A percentile compares a stretch with the other conserved stretches of the same genome.
Evolutionary conservation across 768 basidiomycete species (phyloP).

Genomic region (Leccinum fibrillosum): DNA sequence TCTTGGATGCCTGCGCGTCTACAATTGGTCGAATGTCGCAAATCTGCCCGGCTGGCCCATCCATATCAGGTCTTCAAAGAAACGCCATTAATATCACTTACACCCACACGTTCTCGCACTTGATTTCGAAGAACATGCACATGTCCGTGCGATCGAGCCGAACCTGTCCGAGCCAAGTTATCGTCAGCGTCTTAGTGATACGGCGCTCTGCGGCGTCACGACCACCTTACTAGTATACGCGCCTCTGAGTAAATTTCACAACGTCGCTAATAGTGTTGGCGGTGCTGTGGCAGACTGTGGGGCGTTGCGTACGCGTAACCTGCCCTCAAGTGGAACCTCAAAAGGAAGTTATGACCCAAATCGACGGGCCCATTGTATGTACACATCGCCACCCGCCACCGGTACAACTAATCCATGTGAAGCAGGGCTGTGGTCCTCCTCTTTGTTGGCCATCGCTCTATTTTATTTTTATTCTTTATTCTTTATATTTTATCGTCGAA

Average conservation of each 20-base stretch:
- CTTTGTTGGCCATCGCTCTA: conserved; percentile 9
- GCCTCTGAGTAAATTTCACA: conserved; percentile 12
- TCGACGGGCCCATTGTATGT: conserved; percentile 23
- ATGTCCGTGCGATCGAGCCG: conserved; percentile 8
- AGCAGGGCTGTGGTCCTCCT: conserved; percentile 24
- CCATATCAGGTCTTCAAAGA: conserved; percentile 21
- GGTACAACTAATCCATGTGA: conserved; percentile 21
- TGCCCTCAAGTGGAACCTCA: conserved; percentile 15
- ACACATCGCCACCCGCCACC: conserved; percentile 33
- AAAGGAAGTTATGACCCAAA: conserved; percentile 12
- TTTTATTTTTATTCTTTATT: conserved; percentile 1
- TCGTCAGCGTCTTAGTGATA: conserved; percentile 7
- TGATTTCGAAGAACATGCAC: not conserved
- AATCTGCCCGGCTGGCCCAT: conserved; percentile 15
- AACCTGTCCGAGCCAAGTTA: not conserved
- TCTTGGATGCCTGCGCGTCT: conserved; percentile 18
- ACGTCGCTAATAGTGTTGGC: conserved; percentile 2
- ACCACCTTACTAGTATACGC: not conserved
- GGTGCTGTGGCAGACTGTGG: conserved; percentile 8
- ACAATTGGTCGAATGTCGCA: conserved; percentile 18
- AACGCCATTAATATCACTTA: conserved; percentile 19
- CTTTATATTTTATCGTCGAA: conserved; percentile 2
- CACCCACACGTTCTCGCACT: conserved; percentile 3
- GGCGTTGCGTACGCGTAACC: conserved; percentile 8
- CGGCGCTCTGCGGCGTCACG: conserved; percentile 17